phyloP scores from a whole-genome alignment of 495 filamentous ascomycete species.

The Achaetomiella virescens region DNA sequence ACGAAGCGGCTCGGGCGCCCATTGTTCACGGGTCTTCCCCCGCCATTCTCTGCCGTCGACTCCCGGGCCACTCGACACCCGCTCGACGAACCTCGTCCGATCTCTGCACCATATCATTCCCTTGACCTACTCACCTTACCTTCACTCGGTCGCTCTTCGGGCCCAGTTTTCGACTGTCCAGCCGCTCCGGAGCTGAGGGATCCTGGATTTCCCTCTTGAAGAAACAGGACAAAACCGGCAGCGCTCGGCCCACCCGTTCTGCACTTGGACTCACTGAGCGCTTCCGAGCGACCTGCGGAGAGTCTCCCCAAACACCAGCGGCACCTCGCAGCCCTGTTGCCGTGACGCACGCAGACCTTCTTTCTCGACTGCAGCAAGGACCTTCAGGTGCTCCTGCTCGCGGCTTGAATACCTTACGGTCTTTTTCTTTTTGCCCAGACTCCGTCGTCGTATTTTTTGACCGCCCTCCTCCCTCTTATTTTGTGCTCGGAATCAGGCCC shows the following conservation, averaged over 20 bases:
- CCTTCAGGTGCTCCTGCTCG: neutral
- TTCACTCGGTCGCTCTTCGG: slow-evolving; percentile 3
- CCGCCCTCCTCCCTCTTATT: too few relatives aligned
- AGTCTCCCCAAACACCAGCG: neutral
- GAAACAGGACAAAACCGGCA: neutral
- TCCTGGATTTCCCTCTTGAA: neutral
- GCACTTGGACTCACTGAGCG: neutral
- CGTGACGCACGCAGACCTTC: neutral
- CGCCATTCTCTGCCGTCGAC: neutral
- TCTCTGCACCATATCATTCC: neutral
- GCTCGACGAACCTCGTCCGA: neutral
- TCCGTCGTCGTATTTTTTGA: neutral
- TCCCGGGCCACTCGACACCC: neutral
- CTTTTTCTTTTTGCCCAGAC: neutral
- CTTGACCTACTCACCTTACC: slow-evolving; percentile 1
- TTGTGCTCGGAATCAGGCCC: neutral
- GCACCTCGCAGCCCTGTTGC: slow-evolving; percentile 4
- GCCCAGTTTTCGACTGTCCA: neutral
- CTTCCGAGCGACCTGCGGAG: neutral
- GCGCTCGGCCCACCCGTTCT: neutral
- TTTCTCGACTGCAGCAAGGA: neutral
- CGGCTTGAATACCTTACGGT: neutral
- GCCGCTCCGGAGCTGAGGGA: neutral
- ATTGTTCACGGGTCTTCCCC: slow-evolving; percentile 1
- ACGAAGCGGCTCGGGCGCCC: slow-evolving; percentile 5